Evolutionary conservation across 1,284 basidiomycete genomes (phyloP), one percentile per base, ranked within the genome.

Genomic region (Cystobasidium slooffiae): DNA sequence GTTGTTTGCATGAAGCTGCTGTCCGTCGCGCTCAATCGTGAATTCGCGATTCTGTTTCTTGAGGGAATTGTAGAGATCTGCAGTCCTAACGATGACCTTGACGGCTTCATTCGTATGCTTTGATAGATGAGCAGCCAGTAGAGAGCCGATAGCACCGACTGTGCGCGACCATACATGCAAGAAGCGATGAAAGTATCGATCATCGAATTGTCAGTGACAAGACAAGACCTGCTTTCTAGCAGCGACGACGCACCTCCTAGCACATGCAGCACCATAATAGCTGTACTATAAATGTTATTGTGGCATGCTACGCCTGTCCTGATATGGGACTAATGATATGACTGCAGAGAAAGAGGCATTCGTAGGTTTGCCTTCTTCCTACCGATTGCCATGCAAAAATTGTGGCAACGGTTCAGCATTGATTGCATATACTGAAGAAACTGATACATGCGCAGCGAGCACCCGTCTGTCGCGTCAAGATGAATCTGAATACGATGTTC

Each of bases 91-190:
- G 80, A 95, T 85, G 52, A 86, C 82, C 78, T 87, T 86, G 52
- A 81, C 80, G n/a, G 80, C 81, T 76, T 67, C 76, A 39, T 86
- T 86, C 47, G 90, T 84, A 75, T 84, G 82, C 55, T 85, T 84
- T 49, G 91, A 88, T 61, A 95, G 86, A 81, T 94, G 87, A 80
- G 91, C 88, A 14, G 93, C 87, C 77, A 96, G 78, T 75, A 96
- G 88, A 39, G 88, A 88, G 75, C 94, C 94, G 77, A 95, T 87
- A 64, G 92, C 86, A 69, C 92, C 92, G 76, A 92, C 83, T 79
- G 92, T 14, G 31, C 76, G 91, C 85, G 77, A 91, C 81, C 84
- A 91, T 89, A 80, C 90, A 20, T 86, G 78, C 86, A 88, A 90
- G 92, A 91, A 22, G 37, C 24, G 12, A 10, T 44, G 9, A 37